phyloP scores from a whole-genome alignment of 1,284 basidiomycete species.

The Entoloma clypeatum region DNA sequence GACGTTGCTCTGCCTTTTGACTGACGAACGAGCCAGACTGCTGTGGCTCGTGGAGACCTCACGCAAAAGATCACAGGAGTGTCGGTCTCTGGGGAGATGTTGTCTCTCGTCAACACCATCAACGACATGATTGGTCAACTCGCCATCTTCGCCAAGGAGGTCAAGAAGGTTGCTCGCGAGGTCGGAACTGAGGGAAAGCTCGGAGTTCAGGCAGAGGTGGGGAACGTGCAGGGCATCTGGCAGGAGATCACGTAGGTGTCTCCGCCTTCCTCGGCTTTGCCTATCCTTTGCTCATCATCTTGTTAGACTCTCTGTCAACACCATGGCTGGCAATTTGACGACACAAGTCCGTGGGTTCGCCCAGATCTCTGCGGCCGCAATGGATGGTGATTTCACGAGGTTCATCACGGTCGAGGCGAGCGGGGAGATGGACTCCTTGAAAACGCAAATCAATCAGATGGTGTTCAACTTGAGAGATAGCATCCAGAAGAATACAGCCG shows the following conservation, averaged over 20 bases:
- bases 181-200: slow-evolving; percentile 97
- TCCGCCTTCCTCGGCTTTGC: background rate
- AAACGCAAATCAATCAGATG: slow-evolving; percentile 99
- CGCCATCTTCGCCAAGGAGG: slow-evolving; percentile 88
- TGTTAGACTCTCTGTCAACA: slow-evolving; percentile 81
- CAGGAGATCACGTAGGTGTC: slow-evolving; percentile 95
- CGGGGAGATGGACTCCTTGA: slow-evolving; percentile 99
- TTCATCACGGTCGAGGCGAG: slow-evolving; percentile 99
- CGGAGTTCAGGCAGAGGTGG: slow-evolving; percentile 96
- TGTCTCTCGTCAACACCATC: slow-evolving; percentile 91
- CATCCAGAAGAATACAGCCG: slow-evolving; percentile 99
- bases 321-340: slow-evolving; percentile 95
- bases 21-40: no score
- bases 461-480: slow-evolving; percentile 96
- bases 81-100: slow-evolving; percentile 93
- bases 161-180: slow-evolving; percentile 93
- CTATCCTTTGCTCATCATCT: slow-evolving; percentile 11
- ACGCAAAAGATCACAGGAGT: slow-evolving; percentile 93
- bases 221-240: slow-evolving; percentile 97
- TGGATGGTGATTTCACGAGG: slow-evolving; percentile 97
- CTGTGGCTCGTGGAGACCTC: slow-evolving; percentile 92
- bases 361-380: slow-evolving; percentile 97
- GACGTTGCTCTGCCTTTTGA: background rate
- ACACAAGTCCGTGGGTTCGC: slow-evolving; percentile 99
- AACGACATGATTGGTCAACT: slow-evolving; percentile 97